Base-by-base conservation (phyloP, 768 basidiomycete genomes). In the Boletus vinaceobasis region DNA sequence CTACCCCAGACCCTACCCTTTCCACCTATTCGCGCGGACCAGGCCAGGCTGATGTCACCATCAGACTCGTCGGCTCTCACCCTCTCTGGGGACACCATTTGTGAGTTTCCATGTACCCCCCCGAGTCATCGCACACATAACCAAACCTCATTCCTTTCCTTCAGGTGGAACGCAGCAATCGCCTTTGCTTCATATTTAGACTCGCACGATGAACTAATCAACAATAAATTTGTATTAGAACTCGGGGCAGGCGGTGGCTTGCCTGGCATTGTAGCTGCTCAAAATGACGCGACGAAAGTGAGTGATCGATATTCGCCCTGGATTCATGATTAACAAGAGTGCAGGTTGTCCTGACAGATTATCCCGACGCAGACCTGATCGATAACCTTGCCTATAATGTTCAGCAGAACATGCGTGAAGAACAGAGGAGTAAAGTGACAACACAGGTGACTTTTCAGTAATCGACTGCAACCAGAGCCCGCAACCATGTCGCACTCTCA, bases 221-320 rank as follows among this genome's bases (percentile, higher is more conserved):
- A 60, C 1, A 71, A 71, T 7, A 74, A 71, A 35, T 71, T 67
- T 45, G 84, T 98, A 0, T 75, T 98, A 1, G 97, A 99, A 68
- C 81, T 98, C 0, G 97, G 97, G 0, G 97, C 97, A 0, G 97
- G 94, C 0, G 95, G 92, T 1, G 96, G 86, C 3, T 75, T 98
- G 7, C 97, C 97, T 0, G 84, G 89, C 4, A 76, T 99, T 7
- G 81, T 95, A 2, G 75, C 86, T 0, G 82, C 79, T 0, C 80
- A 86, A 38, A 86, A 84, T 54, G 88, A 86, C 0, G 93, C 93
- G 0, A 64, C 68, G 38, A 81, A 80, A 65, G 93, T 90, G 19
- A 2, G 60, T 38, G 35, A 46, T 46, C 26, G 37, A 21, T 15
- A 5, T 21, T 11, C 4, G 1, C 36, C 38, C 14, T 48, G 5